Percentiles rank a stretch among this genome's conserved stretches.
Evolutionary conservation across 305 asterid genomes (phyloP).

Genomic region (Solanum hybrid): DNA sequence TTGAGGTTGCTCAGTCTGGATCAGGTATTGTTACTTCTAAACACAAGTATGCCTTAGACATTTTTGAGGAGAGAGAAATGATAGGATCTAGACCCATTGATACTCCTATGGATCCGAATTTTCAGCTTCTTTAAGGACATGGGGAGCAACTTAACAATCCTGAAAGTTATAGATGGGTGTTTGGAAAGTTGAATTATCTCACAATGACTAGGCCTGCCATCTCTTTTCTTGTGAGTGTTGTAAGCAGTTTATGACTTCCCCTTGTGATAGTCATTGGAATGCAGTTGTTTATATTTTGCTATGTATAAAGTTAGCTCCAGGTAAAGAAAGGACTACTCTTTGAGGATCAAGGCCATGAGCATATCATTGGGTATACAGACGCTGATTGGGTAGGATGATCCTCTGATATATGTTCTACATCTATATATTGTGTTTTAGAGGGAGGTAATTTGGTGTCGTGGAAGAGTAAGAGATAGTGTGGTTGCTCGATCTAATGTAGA

Average conservation of each 20-base stretch:
- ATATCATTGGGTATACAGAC: not conserved
- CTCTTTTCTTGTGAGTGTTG: not conserved
- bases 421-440: not conserved
- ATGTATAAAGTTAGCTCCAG: not conserved
- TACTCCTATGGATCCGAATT: not conserved
- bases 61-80: not conserved
- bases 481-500: not conserved
- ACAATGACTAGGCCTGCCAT: not conserved
- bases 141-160: not conserved
- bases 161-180: not conserved
- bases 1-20: not conserved
- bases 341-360: not conserved
- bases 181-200: not conserved
- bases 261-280: not conserved
- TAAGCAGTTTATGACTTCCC: not conserved
- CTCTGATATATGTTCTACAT: not conserved
- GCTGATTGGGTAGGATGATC: not conserved
- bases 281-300: not conserved
- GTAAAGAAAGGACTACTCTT: not conserved
- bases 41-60: not conserved
- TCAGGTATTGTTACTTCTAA: not conserved
- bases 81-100: not conserved
- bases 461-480: not conserved
- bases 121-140: not conserved
- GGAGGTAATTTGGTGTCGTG: not conserved